Conservation (phyloP, 1,139 yeast species). For the Tardiomyces digboiensis region DNA sequence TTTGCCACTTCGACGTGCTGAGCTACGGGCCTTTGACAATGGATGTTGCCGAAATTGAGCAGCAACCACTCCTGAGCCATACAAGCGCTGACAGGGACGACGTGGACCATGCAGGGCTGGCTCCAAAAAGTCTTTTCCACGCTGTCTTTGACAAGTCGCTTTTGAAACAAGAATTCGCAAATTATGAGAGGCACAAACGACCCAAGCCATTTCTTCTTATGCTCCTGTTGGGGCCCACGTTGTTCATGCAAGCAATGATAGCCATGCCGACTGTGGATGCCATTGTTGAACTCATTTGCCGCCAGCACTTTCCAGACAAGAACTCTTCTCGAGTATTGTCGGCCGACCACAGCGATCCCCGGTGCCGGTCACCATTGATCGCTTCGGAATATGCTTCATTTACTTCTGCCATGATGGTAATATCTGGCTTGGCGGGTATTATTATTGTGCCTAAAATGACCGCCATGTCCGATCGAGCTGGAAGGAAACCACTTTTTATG, state of each 20-base stretch:
- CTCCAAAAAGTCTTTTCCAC: not conserved
- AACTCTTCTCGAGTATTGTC: not conserved
- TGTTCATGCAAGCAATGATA: not conserved
- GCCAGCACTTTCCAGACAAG: constrained; percentile 8
- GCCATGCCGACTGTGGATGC: constrained; percentile 9
- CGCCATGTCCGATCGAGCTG: constrained; percentile 53
- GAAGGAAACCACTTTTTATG: constrained; percentile 41
- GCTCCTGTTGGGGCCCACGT: not conserved
- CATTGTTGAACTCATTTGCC: constrained; percentile 6
- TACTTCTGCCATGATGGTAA: not conserved
- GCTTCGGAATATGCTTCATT: not conserved
- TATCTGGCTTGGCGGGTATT: constrained; percentile 14
- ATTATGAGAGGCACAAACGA: not conserved
- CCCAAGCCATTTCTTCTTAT: not conserved
- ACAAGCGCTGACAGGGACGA: not conserved
- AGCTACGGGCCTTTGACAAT: too few species aligned
- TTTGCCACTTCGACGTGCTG: too few species aligned
- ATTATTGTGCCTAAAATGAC: constrained; percentile 34
- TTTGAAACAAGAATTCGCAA: not conserved
- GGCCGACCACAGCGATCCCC: not conserved
- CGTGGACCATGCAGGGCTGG: too few species aligned
- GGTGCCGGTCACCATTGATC: not conserved
- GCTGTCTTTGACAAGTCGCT: not conserved
- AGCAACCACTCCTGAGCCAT: not conserved
- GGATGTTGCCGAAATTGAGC: not conserved